phyloP scores from a whole-genome alignment of 371 early-diverging fungal species.

The Paraphysoderma sedebokerense region DNA sequence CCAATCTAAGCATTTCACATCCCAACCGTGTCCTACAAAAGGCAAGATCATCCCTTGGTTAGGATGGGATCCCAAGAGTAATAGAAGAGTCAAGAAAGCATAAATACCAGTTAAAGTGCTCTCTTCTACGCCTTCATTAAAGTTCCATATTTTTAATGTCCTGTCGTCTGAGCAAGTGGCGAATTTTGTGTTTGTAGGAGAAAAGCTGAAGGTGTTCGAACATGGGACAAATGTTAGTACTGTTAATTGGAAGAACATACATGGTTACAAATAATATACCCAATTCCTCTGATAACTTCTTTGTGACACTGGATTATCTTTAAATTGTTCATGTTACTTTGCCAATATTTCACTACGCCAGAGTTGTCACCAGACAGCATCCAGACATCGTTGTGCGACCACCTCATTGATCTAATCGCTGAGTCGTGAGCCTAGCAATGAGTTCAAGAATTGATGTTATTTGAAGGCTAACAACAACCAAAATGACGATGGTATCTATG shows the following conservation, averaged over 20 bases:
- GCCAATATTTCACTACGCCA: conserved; percentile 98
- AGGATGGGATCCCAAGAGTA: too few species aligned
- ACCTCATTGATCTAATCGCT: conserved; percentile 91
- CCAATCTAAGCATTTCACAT: conserved; percentile 98
- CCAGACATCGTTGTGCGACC: conserved; percentile 96
- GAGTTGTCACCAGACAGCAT: conserved; percentile 92
- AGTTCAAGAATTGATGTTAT: neutral
- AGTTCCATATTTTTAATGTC: conserved; percentile 94
- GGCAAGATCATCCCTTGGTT: too few species aligned
- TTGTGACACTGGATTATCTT: conserved; percentile 87
- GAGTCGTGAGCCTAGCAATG: conserved; percentile 70
- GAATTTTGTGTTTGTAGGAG: conserved; percentile 85
- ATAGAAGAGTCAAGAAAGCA: neutral
- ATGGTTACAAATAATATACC: conserved; percentile 18
- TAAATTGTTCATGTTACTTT: conserved; percentile 95
- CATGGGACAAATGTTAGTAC: neutral
- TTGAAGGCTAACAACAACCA: neutral
- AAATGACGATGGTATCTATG: neutral
- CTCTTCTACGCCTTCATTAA: conserved; percentile 79
- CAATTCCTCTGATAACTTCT: conserved; percentile 81
- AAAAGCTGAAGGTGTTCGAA: conserved; percentile 32
- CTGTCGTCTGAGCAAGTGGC: conserved; percentile 97
- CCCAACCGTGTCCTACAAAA: conserved; percentile 94
- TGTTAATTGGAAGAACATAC: neutral
- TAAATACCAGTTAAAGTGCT: conserved; percentile 29